Evolutionary conservation across 495 filamentous ascomycete genomes (phyloP), one percentile per base, ranked within the genome.

Genomic region (Acidomyces sp.): DNA sequence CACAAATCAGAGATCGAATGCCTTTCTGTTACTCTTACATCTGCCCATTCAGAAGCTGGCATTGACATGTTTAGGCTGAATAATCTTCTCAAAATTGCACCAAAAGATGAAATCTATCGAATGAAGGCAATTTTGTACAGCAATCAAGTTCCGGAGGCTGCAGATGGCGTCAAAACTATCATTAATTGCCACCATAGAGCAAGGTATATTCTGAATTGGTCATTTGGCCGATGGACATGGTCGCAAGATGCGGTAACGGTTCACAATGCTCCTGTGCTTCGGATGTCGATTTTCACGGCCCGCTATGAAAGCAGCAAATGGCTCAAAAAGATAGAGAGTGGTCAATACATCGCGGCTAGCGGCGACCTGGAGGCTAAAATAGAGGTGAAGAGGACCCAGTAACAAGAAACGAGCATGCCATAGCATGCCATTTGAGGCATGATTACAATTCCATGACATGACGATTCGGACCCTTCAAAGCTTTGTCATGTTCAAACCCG

Each of bases 141-240:
- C 0, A 60, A 62, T 4, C 57, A 57, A 0, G 57, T 69, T 1
- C 75, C 86, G 0, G 59, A 56, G 17, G 74, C 74, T 27, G 82
- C 77, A 13, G 70, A 77, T 37, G 72, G 70, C 29, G 9, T 27
- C 38, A 23, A 35, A 22, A 17, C 48, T 44, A 32, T 36, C 10
- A 16, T 20, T 0, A 52, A 40, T 3, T 51, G 46, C 13, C 18
- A 27, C 17, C 46, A 47, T 32, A 45, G 53, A 23, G 27, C 39
- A 41, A 60, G 74, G 44, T 93, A 86, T 55, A 92, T 95, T 33
- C 68, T 97, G 31, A 97, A 97, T 56, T 96, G 90, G 90, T 92
- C 90, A 0, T 97, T 97, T 61, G 87, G 85, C 5, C 70, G 90
- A 13, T 95, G 90, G 90, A 93, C 74, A 2, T 88, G 82, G 53